These are phyloP conservation scores for Firmiana major DNA, from an alignment of 345 rosid genomes.

Conservation along the genomic window DNA sequence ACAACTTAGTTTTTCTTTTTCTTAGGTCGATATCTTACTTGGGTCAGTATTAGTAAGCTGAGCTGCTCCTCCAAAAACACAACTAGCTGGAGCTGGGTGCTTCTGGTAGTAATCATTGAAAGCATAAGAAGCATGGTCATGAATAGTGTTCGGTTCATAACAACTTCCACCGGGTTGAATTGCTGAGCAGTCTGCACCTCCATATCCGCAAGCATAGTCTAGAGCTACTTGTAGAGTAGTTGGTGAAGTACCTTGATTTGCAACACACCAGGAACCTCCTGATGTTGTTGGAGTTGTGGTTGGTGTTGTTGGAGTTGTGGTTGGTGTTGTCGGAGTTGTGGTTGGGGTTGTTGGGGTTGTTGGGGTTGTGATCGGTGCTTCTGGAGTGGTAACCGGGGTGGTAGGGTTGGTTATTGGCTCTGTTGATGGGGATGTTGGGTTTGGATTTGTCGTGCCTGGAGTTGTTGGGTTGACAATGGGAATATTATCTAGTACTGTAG, in stretches of 20 bases:
- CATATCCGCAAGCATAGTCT: slow-evolving; percentile 94
- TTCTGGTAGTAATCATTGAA: slow-evolving; percentile 94
- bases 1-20: neutral
- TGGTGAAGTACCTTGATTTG: slow-evolving; percentile 63
- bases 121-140: slow-evolving; percentile 89
- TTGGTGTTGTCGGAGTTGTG: slow-evolving; percentile 22
- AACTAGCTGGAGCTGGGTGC: slow-evolving; percentile 86
- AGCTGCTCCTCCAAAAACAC: slow-evolving; percentile 88
- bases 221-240: slow-evolving; percentile 92
- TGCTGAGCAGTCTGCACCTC: slow-evolving; percentile 87
- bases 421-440: slow-evolving; percentile 40
- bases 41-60: slow-evolving; percentile 84
- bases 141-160: slow-evolving; percentile 63
- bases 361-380: slow-evolving; percentile 22
- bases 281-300: slow-evolving; percentile 22
- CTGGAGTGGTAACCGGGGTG: slow-evolving; percentile 16
- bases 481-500: slow-evolving; percentile 37
- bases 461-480: slow-evolving; percentile 72
- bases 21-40: slow-evolving; percentile 47
- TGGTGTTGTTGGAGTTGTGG: slow-evolving; percentile 30
- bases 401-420: neutral
- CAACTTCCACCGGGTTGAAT: slow-evolving; percentile 73
- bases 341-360: slow-evolving; percentile 29
- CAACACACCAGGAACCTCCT: slow-evolving; percentile 76
- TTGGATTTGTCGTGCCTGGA: slow-evolving; percentile 52